Base-by-base conservation (phyloP, 768 basidiomycete genomes). In the Lentinula raphanica region DNA sequence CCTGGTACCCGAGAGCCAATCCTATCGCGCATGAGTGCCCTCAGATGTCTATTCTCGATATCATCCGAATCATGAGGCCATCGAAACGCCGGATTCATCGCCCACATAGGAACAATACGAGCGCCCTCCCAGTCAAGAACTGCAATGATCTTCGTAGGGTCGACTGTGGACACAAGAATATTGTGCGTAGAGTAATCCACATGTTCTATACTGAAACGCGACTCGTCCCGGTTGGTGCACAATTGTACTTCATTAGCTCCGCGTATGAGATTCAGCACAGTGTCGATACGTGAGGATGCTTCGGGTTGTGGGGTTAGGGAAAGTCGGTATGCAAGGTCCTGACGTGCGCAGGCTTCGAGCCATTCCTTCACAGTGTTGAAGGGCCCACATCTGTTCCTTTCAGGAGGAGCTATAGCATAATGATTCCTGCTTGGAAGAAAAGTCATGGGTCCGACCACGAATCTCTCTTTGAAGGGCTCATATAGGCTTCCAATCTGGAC, bases 361-460 rank as follows among this genome's bases (percentile, higher is more conserved):
- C 58, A 59, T 11, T 49, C 58, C 21, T 42, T n/a, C 45, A 46
- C 17, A 17, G 39, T 58, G 6, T 36, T 28, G 29, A 58, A 59
- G 32, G 63, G 60, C 1, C 63, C 60, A 28, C 63, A 59, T 32
- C 58, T 59, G 2, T 27, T 32, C n/a, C 8, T 25, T 17, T 39
- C 39, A 42, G 49, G 61, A 45, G 58, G 54, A 27, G 44, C 42
- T 25, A 55, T 29, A 15, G 32, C 57, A 38, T 35, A 45, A 19
- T 21, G 13, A 36, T 31, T 42, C 3, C 46, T 40, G 23, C 38
- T 39, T 25, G 46, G 58, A 57, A 49, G 48, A 53, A 42, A 58
- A 49, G 55, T 45, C 49, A 62, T 56, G 15, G 58, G 58, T n/a
- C 61, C 61, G 7, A 62, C 48, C 13, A 7, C 42, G 35, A 59